These are phyloP conservation scores for Trichoderma gamsii DNA, from an alignment of 495 filamentous ascomycete genomes.

Conservation along the genomic window DNA sequence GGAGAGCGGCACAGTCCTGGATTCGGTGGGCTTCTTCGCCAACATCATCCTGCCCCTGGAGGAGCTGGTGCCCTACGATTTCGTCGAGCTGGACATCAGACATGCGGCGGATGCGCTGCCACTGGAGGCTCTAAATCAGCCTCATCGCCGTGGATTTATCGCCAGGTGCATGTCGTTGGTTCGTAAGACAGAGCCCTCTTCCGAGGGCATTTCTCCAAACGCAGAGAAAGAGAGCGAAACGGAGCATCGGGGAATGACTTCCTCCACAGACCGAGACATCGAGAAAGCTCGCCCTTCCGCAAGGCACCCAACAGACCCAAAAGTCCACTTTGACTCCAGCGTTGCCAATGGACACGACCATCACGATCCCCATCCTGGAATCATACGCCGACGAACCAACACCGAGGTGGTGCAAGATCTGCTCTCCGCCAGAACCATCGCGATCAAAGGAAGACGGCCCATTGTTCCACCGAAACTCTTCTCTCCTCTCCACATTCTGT, in stretches of 20 bases:
- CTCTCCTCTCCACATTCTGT: constrained; percentile 49
- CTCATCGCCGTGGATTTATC: background rate
- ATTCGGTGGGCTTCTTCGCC: constrained; percentile 55
- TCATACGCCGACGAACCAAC: constrained; percentile 25
- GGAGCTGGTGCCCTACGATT: constrained; percentile 38
- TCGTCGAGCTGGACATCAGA: constrained; percentile 43
- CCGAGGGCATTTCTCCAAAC: background rate
- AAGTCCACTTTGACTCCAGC: too few relatives aligned
- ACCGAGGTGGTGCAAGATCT: constrained; percentile 33
- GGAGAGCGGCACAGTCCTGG: constrained; percentile 48
- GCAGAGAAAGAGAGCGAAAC: background rate
- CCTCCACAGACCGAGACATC: background rate
- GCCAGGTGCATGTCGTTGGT: background rate
- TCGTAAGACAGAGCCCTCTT: background rate
- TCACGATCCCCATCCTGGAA: constrained; percentile 16
- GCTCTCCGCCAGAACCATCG: constrained; percentile 31
- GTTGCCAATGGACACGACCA: background rate
- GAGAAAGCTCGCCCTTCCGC: background rate
- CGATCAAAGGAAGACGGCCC: constrained; percentile 29
- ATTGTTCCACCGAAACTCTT: constrained; percentile 40
- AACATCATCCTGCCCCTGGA: constrained; percentile 54
- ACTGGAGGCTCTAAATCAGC: background rate
- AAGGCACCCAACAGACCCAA: too few relatives aligned
- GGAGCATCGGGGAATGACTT: background rate
- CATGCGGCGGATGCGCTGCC: constrained; percentile 24